Conservation (phyloP, 1,284 basidiomycete genomes). For the Tilletiopsis washingtonensis region DNA sequence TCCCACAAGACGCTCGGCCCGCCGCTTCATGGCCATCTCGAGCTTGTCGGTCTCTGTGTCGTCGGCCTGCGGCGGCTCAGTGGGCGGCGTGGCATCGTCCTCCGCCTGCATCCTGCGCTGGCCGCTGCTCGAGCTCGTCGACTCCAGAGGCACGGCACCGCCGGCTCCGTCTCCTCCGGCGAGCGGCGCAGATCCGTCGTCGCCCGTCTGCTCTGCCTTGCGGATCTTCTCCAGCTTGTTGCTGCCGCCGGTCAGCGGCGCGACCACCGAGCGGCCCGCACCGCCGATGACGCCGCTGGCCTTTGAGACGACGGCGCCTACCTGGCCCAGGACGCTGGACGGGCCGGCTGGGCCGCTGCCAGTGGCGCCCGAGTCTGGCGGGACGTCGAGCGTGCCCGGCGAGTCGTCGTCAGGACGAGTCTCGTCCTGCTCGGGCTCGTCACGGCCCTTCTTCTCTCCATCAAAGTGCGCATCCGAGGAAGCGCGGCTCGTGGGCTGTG, state of each 20-base stretch:
- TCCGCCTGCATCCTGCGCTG: background rate
- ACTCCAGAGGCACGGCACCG: too few species aligned
- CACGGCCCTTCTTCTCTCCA: background rate
- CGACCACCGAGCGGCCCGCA: slow-evolving; percentile 19
- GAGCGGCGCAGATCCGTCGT: slow-evolving; percentile 4
- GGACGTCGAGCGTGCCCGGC: slow-evolving; percentile 12
- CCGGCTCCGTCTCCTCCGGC: slow-evolving; percentile 9
- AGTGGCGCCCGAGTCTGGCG: slow-evolving; percentile 13
- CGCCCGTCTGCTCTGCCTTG: background rate
- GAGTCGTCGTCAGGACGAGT: too few species aligned
- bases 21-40: slow-evolving; percentile 10
- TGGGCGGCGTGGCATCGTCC: background rate
- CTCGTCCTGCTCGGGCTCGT: slow-evolving; percentile 1
- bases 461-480: slow-evolving; percentile 1
- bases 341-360: slow-evolving; percentile 19
- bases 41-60: slow-evolving; percentile 13
- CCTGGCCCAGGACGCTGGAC: slow-evolving; percentile 15
- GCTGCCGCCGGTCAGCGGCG: slow-evolving; percentile 7
- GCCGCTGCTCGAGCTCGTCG: slow-evolving; percentile 3
- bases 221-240: slow-evolving; percentile 19
- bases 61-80: background rate
- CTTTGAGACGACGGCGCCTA: slow-evolving; percentile 51
- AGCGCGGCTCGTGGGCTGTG: background rate
- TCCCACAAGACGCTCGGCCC: slow-evolving; percentile 10
- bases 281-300: slow-evolving; percentile 63